Percentiles rank a stretch among this genome's conserved stretches.
Conservation (phyloP, 495 filamentous ascomycete species). For the Diplogelasinospora grovesii region DNA sequence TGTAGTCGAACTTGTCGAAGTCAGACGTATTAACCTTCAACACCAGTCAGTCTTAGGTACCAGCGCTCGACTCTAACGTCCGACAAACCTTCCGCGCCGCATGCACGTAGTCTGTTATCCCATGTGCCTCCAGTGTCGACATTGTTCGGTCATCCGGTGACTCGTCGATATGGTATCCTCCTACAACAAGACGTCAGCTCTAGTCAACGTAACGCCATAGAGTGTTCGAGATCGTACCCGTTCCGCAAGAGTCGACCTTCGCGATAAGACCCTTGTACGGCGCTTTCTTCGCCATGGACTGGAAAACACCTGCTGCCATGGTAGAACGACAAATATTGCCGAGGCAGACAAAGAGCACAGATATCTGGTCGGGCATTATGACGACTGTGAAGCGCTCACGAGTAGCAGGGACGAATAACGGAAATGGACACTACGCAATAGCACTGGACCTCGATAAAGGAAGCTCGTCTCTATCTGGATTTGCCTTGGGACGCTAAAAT, state of each 20-base stretch:
- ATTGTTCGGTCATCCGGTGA: constrained; percentile 79
- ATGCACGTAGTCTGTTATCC: constrained; percentile 71
- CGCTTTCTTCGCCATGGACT: constrained; percentile 53
- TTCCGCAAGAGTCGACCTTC: constrained; percentile 83
- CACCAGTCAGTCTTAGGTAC: not conserved
- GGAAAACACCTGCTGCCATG: constrained; percentile 95
- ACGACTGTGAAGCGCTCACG: no score
- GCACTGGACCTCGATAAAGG: no score
- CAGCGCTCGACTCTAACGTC: no score
- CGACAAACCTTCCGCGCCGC: constrained; percentile 73
- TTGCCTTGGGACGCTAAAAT: no score
- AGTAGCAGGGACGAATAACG: no score
- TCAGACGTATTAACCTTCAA: constrained; percentile 39
- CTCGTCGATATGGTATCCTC: constrained; percentile 69
- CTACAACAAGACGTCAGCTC: no score
- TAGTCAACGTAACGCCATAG: no score
- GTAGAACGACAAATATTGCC: constrained; percentile 94
- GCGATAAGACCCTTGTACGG: constrained; percentile 52
- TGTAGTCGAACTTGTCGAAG: constrained; percentile 82
- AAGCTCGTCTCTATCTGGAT: no score
- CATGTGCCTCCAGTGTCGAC: constrained; percentile 65
- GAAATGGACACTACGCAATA: no score
- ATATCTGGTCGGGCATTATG: constrained; percentile 42
- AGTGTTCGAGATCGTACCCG: constrained; percentile 25
- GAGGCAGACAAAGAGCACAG: constrained; percentile 90